A percentile compares a stretch with the other conserved stretches of the same genome.
These are phyloP conservation scores for Synchytrium microbalum DNA, from an alignment of 371 early-diverging fungal species.

Conservation along the genomic window DNA sequence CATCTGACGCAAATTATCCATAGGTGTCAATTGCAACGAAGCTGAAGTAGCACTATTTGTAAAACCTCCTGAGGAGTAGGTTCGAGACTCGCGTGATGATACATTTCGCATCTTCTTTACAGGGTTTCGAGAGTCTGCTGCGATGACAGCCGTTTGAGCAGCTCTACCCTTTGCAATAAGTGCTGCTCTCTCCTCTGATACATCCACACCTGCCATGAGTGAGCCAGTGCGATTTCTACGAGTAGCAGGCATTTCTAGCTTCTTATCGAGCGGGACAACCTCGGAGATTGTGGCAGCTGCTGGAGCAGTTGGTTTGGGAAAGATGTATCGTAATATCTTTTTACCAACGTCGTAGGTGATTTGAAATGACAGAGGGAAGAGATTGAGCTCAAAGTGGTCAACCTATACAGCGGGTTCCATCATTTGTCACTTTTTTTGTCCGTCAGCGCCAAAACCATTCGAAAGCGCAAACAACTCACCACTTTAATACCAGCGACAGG, in stretches of 20 bases:
- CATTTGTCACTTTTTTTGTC: constrained; percentile 47
- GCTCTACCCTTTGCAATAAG: not conserved
- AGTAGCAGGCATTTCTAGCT: not conserved
- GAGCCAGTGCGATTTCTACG: not conserved
- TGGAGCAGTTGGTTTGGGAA: constrained; percentile 41
- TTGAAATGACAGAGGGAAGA: constrained; percentile 70
- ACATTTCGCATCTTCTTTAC: not conserved
- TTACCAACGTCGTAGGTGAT: constrained; percentile 72
- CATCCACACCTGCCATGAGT: not conserved
- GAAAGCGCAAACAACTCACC: not conserved
- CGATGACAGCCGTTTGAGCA: not conserved
- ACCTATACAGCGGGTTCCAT: constrained; percentile 56
- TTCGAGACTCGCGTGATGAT: constrained; percentile 1
- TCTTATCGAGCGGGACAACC: constrained; percentile 1
- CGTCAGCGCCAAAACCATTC: not conserved
- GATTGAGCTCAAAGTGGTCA: constrained; percentile 75
- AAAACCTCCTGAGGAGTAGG: not conserved
- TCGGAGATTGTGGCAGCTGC: not conserved
- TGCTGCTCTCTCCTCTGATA: not conserved
- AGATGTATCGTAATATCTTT: constrained; percentile 64
- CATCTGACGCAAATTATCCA: constrained; percentile 51
- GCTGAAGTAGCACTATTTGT: not conserved
- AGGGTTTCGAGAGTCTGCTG: not conserved
- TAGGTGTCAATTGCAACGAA: not conserved
- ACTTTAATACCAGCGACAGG: constrained; percentile 8